phyloP scores from a whole-genome alignment of 495 filamentous ascomycete genomes.

The Hypoxylon trugodes region DNA sequence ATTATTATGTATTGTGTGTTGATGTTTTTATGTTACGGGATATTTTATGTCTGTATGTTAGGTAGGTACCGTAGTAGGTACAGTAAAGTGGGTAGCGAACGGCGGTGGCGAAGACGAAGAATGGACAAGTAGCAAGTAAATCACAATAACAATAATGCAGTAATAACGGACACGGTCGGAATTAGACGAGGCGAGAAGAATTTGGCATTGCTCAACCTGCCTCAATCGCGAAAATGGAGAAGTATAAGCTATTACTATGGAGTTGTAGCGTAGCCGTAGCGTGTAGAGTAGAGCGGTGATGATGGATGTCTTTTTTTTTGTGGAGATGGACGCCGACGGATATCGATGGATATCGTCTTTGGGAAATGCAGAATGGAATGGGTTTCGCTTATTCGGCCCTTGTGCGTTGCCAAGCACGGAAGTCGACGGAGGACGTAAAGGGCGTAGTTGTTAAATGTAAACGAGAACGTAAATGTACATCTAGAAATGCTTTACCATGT shows the following conservation, averaged over 20 bases:
- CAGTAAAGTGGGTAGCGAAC: neutral
- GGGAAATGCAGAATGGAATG: neutral
- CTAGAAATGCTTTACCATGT: too few species aligned
- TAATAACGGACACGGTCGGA: too few species aligned
- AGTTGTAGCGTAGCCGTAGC: too few species aligned
- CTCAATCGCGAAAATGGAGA: neutral
- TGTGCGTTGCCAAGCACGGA: slow-evolving; percentile 20
- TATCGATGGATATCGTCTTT: too few species aligned
- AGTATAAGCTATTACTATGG: neutral
- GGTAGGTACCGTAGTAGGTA: neutral
- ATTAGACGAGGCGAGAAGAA: too few species aligned
- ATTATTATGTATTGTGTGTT: neutral
- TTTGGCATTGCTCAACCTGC: neutral
- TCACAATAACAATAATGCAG: neutral
- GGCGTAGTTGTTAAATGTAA: neutral
- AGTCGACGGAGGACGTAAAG: slow-evolving; percentile 1
- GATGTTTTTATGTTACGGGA: neutral
- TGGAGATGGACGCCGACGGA: too few species aligned
- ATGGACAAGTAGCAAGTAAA: neutral
- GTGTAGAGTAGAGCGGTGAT: too few species aligned
- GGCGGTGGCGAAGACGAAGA: too few species aligned
- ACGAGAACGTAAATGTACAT: too few species aligned
- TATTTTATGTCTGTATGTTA: neutral
- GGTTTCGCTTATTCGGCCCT: slow-evolving; percentile 6
- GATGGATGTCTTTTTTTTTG: too few species aligned